Evolutionary conservation across 768 basidiomycete species (phyloP).

Genomic region (Pisolithus orientalis): DNA sequence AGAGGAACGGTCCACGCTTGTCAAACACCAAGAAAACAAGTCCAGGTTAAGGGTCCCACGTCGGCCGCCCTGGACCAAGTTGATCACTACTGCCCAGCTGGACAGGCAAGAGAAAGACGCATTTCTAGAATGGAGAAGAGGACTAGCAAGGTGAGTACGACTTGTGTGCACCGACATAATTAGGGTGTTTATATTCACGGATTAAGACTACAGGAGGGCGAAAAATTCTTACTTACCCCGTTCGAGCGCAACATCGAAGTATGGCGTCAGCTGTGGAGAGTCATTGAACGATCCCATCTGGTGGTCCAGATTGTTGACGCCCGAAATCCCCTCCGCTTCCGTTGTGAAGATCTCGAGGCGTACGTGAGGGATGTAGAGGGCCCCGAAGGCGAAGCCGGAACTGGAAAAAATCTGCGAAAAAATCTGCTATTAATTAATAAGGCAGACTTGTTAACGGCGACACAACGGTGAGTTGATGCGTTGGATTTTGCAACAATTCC

Average conservation of each 20-base stretch:
- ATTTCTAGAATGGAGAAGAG: constrained; percentile 91
- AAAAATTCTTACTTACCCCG: constrained; percentile 85
- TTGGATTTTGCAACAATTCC: background rate
- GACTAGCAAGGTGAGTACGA: constrained; percentile 74
- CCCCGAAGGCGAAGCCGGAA: constrained; percentile 72
- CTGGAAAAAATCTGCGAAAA: constrained; percentile 64
- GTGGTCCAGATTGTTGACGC: constrained; percentile 96
- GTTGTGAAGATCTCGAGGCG: constrained; percentile 84
- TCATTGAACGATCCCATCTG: constrained; percentile 90
- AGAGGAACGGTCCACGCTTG: constrained; percentile 71
- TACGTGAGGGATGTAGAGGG: constrained; percentile 86
- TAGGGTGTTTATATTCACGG: background rate
- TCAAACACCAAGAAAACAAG: constrained; percentile 70
- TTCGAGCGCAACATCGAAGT: constrained; percentile 98
- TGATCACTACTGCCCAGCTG: constrained; percentile 68
- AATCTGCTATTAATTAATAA: constrained; percentile 91
- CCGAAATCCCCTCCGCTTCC: constrained; percentile 86
- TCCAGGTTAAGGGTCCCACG: constrained; percentile 79
- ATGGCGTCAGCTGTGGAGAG: constrained; percentile 97
- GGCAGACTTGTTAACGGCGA: constrained; percentile 80
- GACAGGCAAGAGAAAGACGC: constrained; percentile 86
- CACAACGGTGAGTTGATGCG: constrained; percentile 61
- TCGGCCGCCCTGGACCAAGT: constrained; percentile 83
- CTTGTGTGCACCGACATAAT: background rate
- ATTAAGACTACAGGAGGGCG: constrained; percentile 75